Conservation (phyloP, 2,329 filamentous ascomycete genomes). For the Cercospora zeina region DNA sequence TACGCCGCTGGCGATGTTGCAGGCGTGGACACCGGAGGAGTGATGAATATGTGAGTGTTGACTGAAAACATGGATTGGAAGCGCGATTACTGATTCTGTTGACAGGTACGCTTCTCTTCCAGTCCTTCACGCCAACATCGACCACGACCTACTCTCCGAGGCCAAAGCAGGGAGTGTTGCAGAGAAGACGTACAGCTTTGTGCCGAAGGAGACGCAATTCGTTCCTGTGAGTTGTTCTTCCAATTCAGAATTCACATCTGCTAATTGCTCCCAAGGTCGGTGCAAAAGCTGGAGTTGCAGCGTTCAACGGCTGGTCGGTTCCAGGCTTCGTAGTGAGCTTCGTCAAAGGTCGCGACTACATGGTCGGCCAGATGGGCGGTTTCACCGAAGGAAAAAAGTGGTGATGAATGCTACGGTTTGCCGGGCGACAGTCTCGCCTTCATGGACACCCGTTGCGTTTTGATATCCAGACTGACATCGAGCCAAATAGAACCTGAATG, state of each 20-base stretch:
- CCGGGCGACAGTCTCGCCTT: too few relatives aligned
- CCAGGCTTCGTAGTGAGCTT: constrained; percentile 41
- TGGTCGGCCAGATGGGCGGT: constrained; percentile 33
- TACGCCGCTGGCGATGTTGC: constrained; percentile 54
- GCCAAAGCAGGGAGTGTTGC: constrained; percentile 31
- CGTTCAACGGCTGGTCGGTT: constrained; percentile 39
- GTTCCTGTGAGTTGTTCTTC: constrained; percentile 27
- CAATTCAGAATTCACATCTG: constrained; percentile 12
- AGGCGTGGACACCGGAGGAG: constrained; percentile 45
- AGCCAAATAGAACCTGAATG: neutral
- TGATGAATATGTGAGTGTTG: constrained; percentile 42
- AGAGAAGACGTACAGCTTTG: constrained; percentile 36
- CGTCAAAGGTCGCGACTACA: constrained; percentile 44
- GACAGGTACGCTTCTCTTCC: constrained; percentile 41
- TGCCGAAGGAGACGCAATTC: constrained; percentile 37
- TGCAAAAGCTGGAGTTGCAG: constrained; percentile 41
- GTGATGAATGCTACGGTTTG: neutral
- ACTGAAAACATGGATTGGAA: neutral
- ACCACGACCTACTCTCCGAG: constrained; percentile 47
- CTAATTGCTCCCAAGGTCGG: constrained; percentile 27
- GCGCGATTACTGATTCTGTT: neutral
- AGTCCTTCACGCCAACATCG: constrained; percentile 48
- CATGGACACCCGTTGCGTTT: neutral
- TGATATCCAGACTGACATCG: neutral
- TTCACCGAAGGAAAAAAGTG: constrained; percentile 37